Evolutionary conservation across 2,329 filamentous ascomycete species (phyloP).

Genomic region (Colletotrichum simmondsii): DNA sequence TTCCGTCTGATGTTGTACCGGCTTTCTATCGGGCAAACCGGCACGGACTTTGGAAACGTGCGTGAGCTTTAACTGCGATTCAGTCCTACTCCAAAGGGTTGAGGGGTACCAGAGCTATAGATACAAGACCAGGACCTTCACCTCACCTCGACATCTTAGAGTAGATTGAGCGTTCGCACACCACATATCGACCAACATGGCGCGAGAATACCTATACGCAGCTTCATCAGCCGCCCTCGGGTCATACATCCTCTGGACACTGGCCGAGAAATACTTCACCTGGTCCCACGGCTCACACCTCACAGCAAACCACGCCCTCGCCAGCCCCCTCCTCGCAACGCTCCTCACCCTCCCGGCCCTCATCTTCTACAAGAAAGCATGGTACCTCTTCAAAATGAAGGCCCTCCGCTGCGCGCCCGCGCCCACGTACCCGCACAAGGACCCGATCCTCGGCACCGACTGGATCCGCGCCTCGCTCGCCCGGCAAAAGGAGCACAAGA

Average conservation of each 20-base stretch:
- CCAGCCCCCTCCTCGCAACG: background rate
- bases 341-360: conserved; percentile 30
- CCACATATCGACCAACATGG: conserved; percentile 3
- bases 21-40: background rate
- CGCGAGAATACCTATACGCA: conserved; percentile 23
- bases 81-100: background rate
- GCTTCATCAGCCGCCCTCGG: conserved; percentile 10
- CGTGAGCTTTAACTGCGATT: background rate
- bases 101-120: background rate
- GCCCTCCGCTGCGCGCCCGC: conserved; percentile 58
- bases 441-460: conserved; percentile 65
- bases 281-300: background rate
- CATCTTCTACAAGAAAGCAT: conserved; percentile 34
- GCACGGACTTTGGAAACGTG: background rate
- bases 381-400: conserved; percentile 41
- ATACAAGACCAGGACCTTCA: background rate
- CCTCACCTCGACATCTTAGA: background rate
- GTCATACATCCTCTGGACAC: conserved; percentile 23
- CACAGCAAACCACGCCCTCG: background rate
- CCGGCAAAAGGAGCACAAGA: conserved; percentile 46
- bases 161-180: no score
- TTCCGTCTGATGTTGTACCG: background rate
- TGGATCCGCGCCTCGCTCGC: conserved; percentile 52
- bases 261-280: conserved; percentile 7
- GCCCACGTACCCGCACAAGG: conserved; percentile 59